Percentiles rank a stretch among this genome's conserved stretches.
These are phyloP conservation scores for Pelagophyceae sp. DNA, from an alignment of 352 stramenopile species.

Conservation along the genomic window DNA sequence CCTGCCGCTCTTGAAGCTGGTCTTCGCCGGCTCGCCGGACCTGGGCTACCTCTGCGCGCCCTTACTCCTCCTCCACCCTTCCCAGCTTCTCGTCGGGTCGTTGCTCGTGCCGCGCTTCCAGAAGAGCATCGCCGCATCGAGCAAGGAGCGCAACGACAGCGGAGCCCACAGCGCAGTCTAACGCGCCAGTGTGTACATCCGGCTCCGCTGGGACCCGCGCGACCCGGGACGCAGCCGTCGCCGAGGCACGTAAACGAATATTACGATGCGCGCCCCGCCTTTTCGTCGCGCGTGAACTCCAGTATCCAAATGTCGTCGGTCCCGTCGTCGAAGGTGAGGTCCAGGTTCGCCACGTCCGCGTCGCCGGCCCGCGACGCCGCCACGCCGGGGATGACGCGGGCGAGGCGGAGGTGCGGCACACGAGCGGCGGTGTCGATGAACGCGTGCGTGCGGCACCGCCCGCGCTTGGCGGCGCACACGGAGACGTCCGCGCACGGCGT, in stretches of 20 bases:
- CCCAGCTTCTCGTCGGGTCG: conserved; percentile 51
- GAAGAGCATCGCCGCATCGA: neutral
- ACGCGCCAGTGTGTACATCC: no score
- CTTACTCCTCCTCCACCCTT: conserved; percentile 57
- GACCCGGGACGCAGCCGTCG: no score
- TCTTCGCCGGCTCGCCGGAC: conserved; percentile 55
- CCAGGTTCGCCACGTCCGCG: neutral
- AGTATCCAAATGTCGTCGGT: neutral
- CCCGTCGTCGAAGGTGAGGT: conserved; percentile 10
- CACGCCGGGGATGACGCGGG: neutral
- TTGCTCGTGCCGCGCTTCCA: conserved; percentile 24
- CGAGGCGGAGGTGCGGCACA: neutral
- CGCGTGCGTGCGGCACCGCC: neutral
- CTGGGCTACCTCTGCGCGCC: conserved; percentile 50
- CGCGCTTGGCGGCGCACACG: neutral
- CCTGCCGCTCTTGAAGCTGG: conserved; percentile 52
- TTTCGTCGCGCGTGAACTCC: neutral
- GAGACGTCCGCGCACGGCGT: neutral
- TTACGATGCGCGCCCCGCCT: no score
- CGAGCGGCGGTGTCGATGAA: neutral
- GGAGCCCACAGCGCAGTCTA: no score
- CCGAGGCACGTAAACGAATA: no score
- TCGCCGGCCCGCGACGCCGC: neutral
- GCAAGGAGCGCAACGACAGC: no score
- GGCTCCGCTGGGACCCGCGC: no score